Conservation (phyloP, 768 basidiomycete genomes). For the Mrakia gelida region DNA sequence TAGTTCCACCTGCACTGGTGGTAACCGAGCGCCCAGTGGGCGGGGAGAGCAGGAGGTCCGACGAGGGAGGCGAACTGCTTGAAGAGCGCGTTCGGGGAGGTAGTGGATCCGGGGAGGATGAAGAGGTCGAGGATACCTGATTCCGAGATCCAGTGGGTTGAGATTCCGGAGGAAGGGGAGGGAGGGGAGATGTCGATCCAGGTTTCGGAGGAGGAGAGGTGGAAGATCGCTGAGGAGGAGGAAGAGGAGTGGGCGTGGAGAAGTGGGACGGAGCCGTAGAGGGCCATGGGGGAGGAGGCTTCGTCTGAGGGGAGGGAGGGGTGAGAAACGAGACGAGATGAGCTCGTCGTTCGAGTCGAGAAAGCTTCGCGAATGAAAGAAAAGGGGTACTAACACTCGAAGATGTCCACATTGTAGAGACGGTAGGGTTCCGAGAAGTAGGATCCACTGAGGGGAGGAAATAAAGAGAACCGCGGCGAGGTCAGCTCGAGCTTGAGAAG, state of each 20-base stretch:
- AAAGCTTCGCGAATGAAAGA: too few relatives aligned
- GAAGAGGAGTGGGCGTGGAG: constrained; percentile 86
- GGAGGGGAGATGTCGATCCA: constrained; percentile 86
- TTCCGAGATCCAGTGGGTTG: constrained; percentile 94
- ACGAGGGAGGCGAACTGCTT: constrained; percentile 79
- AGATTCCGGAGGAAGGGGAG: constrained; percentile 42
- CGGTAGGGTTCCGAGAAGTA: constrained; percentile 87
- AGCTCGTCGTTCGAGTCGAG: constrained; percentile 38
- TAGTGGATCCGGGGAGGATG: constrained; percentile 81
- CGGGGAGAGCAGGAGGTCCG: constrained; percentile 80
- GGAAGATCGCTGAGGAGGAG: constrained; percentile 85
- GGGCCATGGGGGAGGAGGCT: constrained; percentile 63
- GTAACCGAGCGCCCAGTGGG: constrained; percentile 85
- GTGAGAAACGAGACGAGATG: constrained; percentile 9
- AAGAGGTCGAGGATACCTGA: constrained; percentile 93
- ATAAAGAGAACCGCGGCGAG: neutral
- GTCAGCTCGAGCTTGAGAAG: neutral
- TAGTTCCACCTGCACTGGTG: constrained; percentile 99
- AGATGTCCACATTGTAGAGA: constrained; percentile 91
- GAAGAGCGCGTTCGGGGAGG: constrained; percentile 65
- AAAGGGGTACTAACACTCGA: constrained; percentile 71
- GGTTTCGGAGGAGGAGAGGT: constrained; percentile 81
- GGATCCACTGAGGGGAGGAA: constrained; percentile 55
- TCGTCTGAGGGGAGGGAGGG: neutral
- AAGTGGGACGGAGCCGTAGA: constrained; percentile 87